Conservation (phyloP, 768 basidiomycete genomes). For the Amanita fuliginea region DNA sequence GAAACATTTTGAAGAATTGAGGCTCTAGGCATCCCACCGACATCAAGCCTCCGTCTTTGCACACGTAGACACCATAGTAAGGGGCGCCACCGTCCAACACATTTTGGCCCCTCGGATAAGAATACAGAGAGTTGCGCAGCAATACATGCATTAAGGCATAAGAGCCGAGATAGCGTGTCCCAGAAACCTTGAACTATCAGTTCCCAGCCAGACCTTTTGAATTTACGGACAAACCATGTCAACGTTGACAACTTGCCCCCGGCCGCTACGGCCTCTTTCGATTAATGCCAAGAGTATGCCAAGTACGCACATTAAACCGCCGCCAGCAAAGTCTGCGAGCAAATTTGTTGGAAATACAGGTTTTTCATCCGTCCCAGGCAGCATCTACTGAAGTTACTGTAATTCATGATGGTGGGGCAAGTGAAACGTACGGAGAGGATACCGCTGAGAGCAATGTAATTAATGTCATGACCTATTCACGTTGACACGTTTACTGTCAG, state of each 20-base stretch:
- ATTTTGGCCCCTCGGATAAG: constrained; percentile 42
- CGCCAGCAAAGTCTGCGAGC: constrained; percentile 77
- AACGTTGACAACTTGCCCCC: constrained; percentile 62
- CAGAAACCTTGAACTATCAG: constrained; percentile 48
- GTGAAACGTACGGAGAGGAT: neutral
- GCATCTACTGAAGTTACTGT: constrained; percentile 31
- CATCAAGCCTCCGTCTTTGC: constrained; percentile 66
- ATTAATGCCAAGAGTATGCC: constrained; percentile 70
- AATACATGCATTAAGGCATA: constrained; percentile 50
- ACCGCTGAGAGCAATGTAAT: constrained; percentile 75
- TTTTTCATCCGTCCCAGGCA: constrained; percentile 52
- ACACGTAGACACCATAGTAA: constrained; percentile 66
- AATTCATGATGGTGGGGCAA: constrained; percentile 40
- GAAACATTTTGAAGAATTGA: constrained; percentile 55
- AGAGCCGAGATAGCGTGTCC: constrained; percentile 65
- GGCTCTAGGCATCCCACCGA: constrained; percentile 70
- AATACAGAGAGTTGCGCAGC: constrained; percentile 22
- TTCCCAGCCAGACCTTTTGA: neutral
- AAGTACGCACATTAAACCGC: constrained; percentile 58
- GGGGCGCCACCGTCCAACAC: constrained; percentile 69
- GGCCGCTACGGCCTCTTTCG: constrained; percentile 52
- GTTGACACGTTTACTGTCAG: neutral
- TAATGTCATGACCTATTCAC: constrained; percentile 65
- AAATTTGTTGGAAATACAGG: constrained; percentile 68
- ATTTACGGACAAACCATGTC: constrained; percentile 49